These are phyloP conservation scores for Madurella mycetomatis DNA, from an alignment of 2,329 filamentous ascomycete genomes.

Conservation along the genomic window DNA sequence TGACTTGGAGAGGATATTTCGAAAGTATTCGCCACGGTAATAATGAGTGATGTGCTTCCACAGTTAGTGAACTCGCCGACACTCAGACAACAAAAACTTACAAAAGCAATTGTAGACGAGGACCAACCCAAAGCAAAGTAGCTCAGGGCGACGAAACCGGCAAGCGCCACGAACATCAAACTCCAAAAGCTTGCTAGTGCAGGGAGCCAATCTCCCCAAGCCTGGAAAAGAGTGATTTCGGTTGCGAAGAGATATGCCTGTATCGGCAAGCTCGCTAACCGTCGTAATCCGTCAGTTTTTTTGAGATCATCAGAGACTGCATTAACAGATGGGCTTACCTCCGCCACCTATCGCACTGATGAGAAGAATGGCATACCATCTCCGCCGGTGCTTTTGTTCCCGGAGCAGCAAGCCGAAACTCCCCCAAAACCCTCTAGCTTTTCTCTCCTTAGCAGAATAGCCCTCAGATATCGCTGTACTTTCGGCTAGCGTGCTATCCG, in stretches of 20 bases:
- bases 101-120: slow-evolving; percentile 43
- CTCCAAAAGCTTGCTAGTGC: slow-evolving; percentile 54
- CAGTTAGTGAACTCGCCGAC: background rate
- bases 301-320: background rate
- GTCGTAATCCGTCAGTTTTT: slow-evolving; percentile 4
- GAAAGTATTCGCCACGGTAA: slow-evolving; percentile 57
- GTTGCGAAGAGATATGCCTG: slow-evolving; percentile 54
- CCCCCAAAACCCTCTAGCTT: slow-evolving; percentile 35
- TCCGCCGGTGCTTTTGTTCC: slow-evolving; percentile 49
- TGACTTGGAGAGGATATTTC: slow-evolving; percentile 53
- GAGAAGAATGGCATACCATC: slow-evolving; percentile 45
- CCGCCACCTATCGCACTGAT: slow-evolving; percentile 36
- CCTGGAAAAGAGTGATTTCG: slow-evolving; percentile 47
- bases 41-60: slow-evolving; percentile 43
- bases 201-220: slow-evolving; percentile 32
- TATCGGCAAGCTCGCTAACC: slow-evolving; percentile 31
- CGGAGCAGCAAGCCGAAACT: slow-evolving; percentile 52
- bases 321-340: slow-evolving; percentile 17
- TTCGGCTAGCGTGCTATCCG: slow-evolving; percentile 39
- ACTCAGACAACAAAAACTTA: slow-evolving; percentile 14
- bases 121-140: slow-evolving; percentile 49
- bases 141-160: slow-evolving; percentile 47
- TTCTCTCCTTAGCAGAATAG: slow-evolving; percentile 26
- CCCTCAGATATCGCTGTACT: slow-evolving; percentile 27
- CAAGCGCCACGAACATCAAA: slow-evolving; percentile 59